These are phyloP conservation scores for Tetrapisispora pingtungensis DNA, from an alignment of 805 yeast species.

Conservation along the genomic window DNA sequence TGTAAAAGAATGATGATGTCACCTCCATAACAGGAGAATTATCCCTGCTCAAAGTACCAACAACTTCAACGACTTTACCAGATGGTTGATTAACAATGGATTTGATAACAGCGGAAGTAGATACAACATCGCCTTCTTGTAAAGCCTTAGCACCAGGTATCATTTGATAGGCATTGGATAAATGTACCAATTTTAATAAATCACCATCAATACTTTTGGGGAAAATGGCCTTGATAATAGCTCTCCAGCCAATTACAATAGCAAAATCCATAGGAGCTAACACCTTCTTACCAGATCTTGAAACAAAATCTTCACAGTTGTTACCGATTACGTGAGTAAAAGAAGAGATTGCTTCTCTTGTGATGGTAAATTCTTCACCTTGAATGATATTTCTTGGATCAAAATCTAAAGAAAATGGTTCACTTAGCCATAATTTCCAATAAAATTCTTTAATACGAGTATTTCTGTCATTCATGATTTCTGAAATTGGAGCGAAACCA, in stretches of 20 bases:
- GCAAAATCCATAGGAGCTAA: constrained; percentile 99
- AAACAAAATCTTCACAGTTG: constrained; percentile 90
- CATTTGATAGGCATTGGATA: constrained; percentile 92
- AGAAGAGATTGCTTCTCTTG: constrained; percentile 72
- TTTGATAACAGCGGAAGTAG: constrained; percentile 73
- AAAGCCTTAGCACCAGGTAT: constrained; percentile 84
- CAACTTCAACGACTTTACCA: constrained; percentile 93
- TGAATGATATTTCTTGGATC: constrained; percentile 70
- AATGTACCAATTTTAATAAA: constrained; percentile 82
- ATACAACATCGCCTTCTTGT: constrained; percentile 76
- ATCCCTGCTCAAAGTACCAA: constrained; percentile 75
- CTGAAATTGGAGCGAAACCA: constrained; percentile 94
- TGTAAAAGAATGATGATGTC: constrained; percentile 87
- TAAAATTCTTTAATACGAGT: constrained; percentile 88
- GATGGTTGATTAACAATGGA: constrained; percentile 84
- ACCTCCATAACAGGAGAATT: constrained; percentile 84
- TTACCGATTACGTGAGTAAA: constrained; percentile 96
- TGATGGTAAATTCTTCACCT: constrained; percentile 52
- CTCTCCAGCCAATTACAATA: constrained; percentile 96
- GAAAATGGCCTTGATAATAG: constrained; percentile 96
- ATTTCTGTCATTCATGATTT: constrained; percentile 84
- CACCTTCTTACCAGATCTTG: constrained; percentile 72
- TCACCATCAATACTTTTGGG: constrained; percentile 96
- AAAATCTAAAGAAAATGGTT: constrained; percentile 52
- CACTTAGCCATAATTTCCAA: constrained; percentile 92